Evolutionary conservation across 2,329 filamentous ascomycete species (phyloP), one percentile per base, ranked within the genome.

Genomic region (Lasiodiplodia hormozganensis): DNA sequence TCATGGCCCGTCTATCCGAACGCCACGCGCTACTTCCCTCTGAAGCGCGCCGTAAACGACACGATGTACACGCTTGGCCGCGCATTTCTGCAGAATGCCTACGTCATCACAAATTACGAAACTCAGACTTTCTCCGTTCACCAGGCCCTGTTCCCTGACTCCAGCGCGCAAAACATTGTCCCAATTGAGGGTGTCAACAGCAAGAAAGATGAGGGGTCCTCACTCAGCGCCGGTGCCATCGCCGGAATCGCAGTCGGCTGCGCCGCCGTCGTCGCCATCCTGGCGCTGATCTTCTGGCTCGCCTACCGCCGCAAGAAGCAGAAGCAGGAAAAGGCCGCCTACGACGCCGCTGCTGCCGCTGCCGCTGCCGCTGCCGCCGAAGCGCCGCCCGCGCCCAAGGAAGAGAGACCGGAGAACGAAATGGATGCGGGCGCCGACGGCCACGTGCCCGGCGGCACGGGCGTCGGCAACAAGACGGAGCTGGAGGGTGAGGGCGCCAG

Each of bases 91-190:
- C 79, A 82, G 69, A 80, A 80, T 67, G 79, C 80, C n/a, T 78
- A 82, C 70, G 53, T 82, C 8, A 75, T 79, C 5, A 77, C 76
- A 0, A 77, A 82, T 54, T 81, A 80, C 66, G 79, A 75, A 40
- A 65, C 70, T 10, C 56, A 69, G 25, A 74, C 70, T 28, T 76
- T 77, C 62, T 75, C 73, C 1, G 73, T 90, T 28, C 83, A 88
- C 67, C 85, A 88, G 72, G 87, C 87, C 73, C 74, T 62, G 86
- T 88, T 73, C 84, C 87, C n/a, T 71, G 80, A 57, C 75, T 79
- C 83, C 2, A 71, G 70, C 74, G 40, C 76, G 70, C 14, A 81
- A 82, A 70, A 82, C 79, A 34, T 82, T 79, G 43, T 76, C 12
- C 64, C 76, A 11, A 75, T 78, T 25, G 52, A 73, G 60, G 47